phyloP scores from a whole-genome alignment of 306 rosid species.

The Styphnolobium japonicum region DNA sequence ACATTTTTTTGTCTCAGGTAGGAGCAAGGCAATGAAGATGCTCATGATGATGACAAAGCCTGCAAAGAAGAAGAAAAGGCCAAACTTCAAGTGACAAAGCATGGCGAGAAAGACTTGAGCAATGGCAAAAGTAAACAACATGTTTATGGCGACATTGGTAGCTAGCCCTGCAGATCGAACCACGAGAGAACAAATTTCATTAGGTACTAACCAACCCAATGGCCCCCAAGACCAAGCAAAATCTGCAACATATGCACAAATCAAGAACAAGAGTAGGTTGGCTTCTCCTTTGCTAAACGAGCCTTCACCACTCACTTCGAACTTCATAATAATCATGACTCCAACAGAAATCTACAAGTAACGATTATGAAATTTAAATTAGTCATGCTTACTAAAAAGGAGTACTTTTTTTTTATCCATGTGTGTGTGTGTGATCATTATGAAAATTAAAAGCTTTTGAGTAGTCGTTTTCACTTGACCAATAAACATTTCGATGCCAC shows the following conservation, averaged over 20 bases:
- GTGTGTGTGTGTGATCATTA: neutral
- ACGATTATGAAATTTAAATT: neutral
- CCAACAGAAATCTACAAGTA: neutral
- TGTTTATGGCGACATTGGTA: constrained; percentile 40
- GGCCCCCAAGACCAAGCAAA: constrained; percentile 63
- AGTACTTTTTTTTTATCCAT: no score
- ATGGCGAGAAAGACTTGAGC: constrained; percentile 35
- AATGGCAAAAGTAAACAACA: constrained; percentile 32
- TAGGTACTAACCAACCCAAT: constrained; percentile 35
- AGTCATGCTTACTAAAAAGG: neutral
- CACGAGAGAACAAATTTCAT: constrained; percentile 33
- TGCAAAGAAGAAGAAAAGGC: constrained; percentile 40
- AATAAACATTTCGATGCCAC: neutral
- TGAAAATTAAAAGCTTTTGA: neutral
- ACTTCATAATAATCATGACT: constrained; percentile 17
- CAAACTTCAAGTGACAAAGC: constrained; percentile 46
- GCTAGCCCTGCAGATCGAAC: constrained; percentile 46
- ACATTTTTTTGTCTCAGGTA: constrained; percentile 48
- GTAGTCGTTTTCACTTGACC: neutral
- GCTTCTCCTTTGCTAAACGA: neutral
- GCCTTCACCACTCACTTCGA: constrained; percentile 33
- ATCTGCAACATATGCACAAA: constrained; percentile 48
- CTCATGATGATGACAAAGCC: constrained; percentile 37
- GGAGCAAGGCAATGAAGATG: constrained; percentile 23
- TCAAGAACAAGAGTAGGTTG: constrained; percentile 18